These are phyloP conservation scores for Backusella tarrabulga DNA, from an alignment of 192 early-diverging fungal genomes.

Conservation along the genomic window DNA sequence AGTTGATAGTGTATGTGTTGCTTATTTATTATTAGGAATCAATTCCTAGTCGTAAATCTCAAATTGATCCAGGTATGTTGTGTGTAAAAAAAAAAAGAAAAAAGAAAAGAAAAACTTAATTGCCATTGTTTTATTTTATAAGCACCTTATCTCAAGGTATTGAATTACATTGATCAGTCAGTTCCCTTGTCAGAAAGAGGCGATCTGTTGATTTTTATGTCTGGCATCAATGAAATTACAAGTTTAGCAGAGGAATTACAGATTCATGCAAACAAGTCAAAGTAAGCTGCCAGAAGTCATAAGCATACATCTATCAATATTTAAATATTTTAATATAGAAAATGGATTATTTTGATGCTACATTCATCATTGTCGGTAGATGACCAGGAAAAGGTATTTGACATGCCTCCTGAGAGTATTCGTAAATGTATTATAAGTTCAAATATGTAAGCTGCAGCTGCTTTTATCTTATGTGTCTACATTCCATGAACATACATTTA, in stretches of 20 bases:
- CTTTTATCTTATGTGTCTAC: not conserved
- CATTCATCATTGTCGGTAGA: constrained; percentile 61
- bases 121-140: not conserved
- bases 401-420: constrained; percentile 55
- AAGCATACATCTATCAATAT: not conserved
- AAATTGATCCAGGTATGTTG: constrained; percentile 48
- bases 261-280: constrained; percentile 54
- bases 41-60: constrained; percentile 45
- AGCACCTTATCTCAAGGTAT: constrained; percentile 59
- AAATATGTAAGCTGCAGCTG: constrained; percentile 46
- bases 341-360: constrained; percentile 63
- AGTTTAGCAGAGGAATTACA: constrained; percentile 50
- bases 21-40: constrained; percentile 34
- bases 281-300: constrained; percentile 19
- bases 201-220: constrained; percentile 63
- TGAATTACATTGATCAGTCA: constrained; percentile 59
- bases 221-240: constrained; percentile 65
- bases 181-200: constrained; percentile 57
- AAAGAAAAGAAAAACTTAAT: not conserved
- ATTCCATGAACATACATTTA: not conserved
- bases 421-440: constrained; percentile 64
- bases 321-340: constrained; percentile 26
- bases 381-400: constrained; percentile 71
- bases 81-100: not conserved
- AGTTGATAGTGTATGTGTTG: not conserved